Conservation (phyloP, 345 rosid species). For the Abelmoschus esculentus region DNA sequence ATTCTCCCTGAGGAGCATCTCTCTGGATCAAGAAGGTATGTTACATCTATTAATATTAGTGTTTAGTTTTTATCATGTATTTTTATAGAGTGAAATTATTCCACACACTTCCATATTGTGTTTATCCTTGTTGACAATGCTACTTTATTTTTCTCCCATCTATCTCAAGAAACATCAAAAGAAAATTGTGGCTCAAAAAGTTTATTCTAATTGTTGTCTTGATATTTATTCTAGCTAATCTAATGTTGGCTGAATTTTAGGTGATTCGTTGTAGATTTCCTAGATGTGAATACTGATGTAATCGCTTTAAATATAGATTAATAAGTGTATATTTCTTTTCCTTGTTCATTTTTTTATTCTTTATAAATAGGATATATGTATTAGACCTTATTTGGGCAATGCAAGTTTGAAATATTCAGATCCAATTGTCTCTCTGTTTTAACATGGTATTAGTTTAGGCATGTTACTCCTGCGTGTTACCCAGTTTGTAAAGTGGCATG, state of each 20-base stretch:
- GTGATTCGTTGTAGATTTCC: background rate
- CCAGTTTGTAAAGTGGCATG: background rate
- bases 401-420: background rate
- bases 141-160: background rate
- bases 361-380: background rate
- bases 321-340: background rate
- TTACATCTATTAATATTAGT: conserved; percentile 10
- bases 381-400: background rate
- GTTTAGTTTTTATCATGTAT: background rate
- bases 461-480: background rate
- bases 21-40: conserved; percentile 65
- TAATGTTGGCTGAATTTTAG: background rate
- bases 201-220: too few relatives aligned
- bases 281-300: background rate
- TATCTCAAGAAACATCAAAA: background rate
- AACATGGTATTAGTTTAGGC: background rate
- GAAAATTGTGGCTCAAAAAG: background rate
- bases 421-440: background rate
- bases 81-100: background rate
- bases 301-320: background rate
- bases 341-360: background rate
- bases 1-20: conserved; percentile 66
- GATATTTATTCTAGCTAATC: background rate
- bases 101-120: background rate
- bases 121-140: background rate